Conservation (phyloP, 202 grass and related monocot species). For the Saccharum hybrid region DNA sequence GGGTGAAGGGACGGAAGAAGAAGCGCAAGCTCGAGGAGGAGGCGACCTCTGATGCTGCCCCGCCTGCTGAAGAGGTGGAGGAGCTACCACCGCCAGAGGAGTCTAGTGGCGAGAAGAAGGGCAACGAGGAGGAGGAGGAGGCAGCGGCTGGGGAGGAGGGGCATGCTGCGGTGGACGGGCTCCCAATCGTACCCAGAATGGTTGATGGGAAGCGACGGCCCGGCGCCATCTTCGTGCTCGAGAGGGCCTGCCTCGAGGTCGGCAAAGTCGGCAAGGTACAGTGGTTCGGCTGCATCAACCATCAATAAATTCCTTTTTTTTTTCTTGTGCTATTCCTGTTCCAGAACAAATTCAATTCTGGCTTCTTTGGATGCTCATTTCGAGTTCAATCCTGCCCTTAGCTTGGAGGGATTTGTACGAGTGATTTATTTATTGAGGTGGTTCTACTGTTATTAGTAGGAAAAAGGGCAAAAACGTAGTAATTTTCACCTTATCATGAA, state of each 20-base stretch:
- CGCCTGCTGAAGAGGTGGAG: conserved; percentile 42
- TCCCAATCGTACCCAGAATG: conserved; percentile 55
- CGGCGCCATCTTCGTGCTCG: conserved; percentile 84
- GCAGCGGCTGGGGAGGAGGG: conserved; percentile 4
- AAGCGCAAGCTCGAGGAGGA: conserved; percentile 60
- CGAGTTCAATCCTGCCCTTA: neutral
- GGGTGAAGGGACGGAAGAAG: conserved; percentile 68
- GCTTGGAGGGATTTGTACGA: neutral
- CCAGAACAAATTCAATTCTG: neutral
- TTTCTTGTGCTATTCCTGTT: neutral
- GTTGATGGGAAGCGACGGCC: conserved; percentile 58
- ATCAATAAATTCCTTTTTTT: neutral
- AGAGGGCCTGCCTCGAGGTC: conserved; percentile 88
- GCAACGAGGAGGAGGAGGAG: neutral
- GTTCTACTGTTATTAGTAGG: neutral
- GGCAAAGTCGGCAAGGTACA: conserved; percentile 98
- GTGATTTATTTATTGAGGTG: neutral
- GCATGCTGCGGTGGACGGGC: conserved; percentile 40
- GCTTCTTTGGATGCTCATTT: neutral
- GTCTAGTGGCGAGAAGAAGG: conserved; percentile 2
- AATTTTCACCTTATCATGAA: neutral
- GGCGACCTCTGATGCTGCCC: conserved; percentile 31
- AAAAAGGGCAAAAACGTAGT: neutral
- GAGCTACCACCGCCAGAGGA: conserved; percentile 24
- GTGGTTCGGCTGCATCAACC: neutral